A percentile compares a stretch with the other conserved stretches of the same genome.
These are phyloP conservation scores for Saccharomycopsis babjevae DNA, from an alignment of 805 yeast genomes.

Conservation along the genomic window DNA sequence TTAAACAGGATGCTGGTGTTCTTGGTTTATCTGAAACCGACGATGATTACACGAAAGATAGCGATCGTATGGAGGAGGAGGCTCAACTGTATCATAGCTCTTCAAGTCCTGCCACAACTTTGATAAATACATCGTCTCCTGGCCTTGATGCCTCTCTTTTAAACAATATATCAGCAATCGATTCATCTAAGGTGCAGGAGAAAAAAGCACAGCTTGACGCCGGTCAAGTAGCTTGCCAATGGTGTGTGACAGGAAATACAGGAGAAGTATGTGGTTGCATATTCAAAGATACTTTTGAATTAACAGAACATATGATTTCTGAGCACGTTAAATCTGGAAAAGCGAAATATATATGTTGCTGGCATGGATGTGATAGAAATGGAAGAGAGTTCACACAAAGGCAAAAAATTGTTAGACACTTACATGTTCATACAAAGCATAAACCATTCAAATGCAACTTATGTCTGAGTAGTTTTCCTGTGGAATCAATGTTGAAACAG, in stretches of 20 bases:
- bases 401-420: conserved; percentile 77
- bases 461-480: conserved; percentile 68
- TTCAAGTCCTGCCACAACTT: not conserved
- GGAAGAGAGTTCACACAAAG: conserved; percentile 63
- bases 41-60: not conserved
- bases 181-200: not conserved
- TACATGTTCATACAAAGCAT: conserved; percentile 79
- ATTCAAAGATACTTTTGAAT: conserved; percentile 45
- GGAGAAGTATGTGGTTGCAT: conserved; percentile 33
- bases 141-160: not conserved
- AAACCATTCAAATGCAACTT: conserved; percentile 65
- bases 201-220: not conserved
- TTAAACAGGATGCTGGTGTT: not conserved
- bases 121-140: not conserved
- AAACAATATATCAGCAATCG: not conserved
- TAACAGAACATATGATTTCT: conserved; percentile 61
- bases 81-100: not conserved
- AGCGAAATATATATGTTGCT: conserved; percentile 56
- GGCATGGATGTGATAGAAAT: conserved; percentile 68
- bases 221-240: not conserved
- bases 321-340: conserved; percentile 70
- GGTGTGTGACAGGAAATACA: not conserved
- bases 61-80: not conserved
- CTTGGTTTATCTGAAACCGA: not conserved
- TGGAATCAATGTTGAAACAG: conserved; percentile 65